These are phyloP conservation scores for Colletotrichum truncatum DNA, from an alignment of 2,329 filamentous ascomycete genomes.

Conservation along the genomic window DNA sequence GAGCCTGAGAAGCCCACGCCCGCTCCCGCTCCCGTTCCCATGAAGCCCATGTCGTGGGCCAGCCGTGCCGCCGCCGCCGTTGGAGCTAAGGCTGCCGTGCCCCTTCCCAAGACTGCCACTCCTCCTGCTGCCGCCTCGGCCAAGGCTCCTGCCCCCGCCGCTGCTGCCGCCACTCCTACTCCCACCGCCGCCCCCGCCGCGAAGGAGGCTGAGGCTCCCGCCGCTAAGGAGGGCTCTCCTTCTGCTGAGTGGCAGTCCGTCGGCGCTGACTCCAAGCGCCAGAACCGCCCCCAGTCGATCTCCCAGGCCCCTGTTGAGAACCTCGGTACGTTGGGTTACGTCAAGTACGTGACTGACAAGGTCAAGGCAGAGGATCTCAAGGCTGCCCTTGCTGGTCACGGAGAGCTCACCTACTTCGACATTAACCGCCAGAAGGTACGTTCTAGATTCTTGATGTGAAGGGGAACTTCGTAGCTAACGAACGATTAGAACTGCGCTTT, in stretches of 20 bases:
- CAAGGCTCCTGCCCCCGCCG: slow-evolving; percentile 60
- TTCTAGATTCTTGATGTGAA: slow-evolving; percentile 2
- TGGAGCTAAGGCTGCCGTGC: slow-evolving; percentile 59
- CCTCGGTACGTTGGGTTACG: slow-evolving; percentile 84
- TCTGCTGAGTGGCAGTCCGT: slow-evolving; percentile 88
- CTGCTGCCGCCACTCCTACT: slow-evolving; percentile 55
- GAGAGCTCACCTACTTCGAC: slow-evolving; percentile 77
- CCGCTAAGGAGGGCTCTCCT: slow-evolving; percentile 59
- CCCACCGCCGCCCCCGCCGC: slow-evolving; percentile 51
- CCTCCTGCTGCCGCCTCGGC: slow-evolving; percentile 60
- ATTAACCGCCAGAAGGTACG: slow-evolving; percentile 85
- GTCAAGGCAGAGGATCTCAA: slow-evolving; percentile 80
- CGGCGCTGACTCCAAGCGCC: slow-evolving; percentile 83
- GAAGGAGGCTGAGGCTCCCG: slow-evolving; percentile 44
- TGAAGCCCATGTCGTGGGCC: slow-evolving; percentile 80
- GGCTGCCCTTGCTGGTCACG: slow-evolving; percentile 75
- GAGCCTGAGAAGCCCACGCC: slow-evolving; percentile 48
- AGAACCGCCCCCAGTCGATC: slow-evolving; percentile 77
- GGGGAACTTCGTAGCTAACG: slow-evolving; percentile 33
- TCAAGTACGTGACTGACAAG: slow-evolving; percentile 95
- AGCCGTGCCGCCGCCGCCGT: slow-evolving; percentile 70
- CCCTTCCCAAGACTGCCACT: slow-evolving; percentile 66
- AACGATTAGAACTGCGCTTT: slow-evolving; percentile 87
- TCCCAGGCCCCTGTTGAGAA: slow-evolving; percentile 70
- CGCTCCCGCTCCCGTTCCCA: slow-evolving; percentile 60